Conservation (phyloP, 1,284 basidiomycete species). For the Xerocomus minutiporus region DNA sequence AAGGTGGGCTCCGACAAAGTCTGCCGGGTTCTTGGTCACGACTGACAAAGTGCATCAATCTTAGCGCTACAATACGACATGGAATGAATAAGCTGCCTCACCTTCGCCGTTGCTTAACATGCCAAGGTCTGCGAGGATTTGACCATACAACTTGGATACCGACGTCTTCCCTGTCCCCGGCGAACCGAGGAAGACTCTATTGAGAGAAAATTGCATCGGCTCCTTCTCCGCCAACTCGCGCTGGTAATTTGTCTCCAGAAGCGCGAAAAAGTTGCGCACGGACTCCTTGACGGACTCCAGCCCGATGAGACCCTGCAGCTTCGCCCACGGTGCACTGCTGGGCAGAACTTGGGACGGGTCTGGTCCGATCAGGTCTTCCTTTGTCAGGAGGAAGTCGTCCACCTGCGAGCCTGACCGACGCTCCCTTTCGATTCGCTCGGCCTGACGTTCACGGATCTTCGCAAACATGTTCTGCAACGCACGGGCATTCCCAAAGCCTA, state of each 20-base stretch:
- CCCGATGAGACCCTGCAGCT: conserved; percentile 52
- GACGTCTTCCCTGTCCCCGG: conserved; percentile 69
- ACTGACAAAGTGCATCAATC: conserved; percentile 35
- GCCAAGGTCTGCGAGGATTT: conserved; percentile 54
- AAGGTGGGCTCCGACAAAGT: conserved; percentile 53
- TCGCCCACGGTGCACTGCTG: conserved; percentile 46
- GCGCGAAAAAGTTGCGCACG: conserved; percentile 44
- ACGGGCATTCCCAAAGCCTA: conserved; percentile 63
- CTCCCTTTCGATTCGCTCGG: conserved; percentile 39
- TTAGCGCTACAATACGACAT: conserved; percentile 1
- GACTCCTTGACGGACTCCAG: conserved; percentile 54
- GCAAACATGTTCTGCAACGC: conserved; percentile 49
- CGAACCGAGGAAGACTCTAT: conserved; percentile 58
- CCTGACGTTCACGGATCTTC: conserved; percentile 46
- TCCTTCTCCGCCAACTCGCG: conserved; percentile 54
- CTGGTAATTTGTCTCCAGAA: conserved; percentile 50
- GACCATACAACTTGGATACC: conserved; percentile 60
- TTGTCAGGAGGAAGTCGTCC: conserved; percentile 46
- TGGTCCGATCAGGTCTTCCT: conserved; percentile 59
- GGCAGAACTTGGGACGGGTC: conserved; percentile 49
- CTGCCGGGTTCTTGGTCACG: conserved; percentile 60
- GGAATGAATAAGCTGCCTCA: conserved; percentile 24
- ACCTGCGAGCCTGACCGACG: conserved; percentile 37
- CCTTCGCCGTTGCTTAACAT: conserved; percentile 66
- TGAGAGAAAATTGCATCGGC: conserved; percentile 52